These are phyloP conservation scores for Candida yuanshanica DNA, from an alignment of 805 yeast genomes.

Conservation along the genomic window DNA sequence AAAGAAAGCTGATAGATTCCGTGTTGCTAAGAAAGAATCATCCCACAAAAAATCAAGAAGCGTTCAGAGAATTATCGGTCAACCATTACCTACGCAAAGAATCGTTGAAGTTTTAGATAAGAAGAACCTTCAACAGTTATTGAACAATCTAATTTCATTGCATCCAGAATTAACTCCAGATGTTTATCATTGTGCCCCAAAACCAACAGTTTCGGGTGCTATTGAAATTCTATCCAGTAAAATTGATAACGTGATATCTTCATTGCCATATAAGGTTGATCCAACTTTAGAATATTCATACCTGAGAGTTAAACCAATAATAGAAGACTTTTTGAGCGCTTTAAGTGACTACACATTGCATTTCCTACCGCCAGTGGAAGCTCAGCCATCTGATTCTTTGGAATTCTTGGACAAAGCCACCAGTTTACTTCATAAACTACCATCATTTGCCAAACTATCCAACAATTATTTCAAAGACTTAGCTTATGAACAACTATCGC, in stretches of 20 bases:
- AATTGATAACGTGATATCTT: slow-evolving; percentile 33
- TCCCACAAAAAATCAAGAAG: slow-evolving; percentile 24
- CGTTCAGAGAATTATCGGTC: slow-evolving; percentile 39
- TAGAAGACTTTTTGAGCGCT: slow-evolving; percentile 64
- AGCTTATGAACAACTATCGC: slow-evolving; percentile 57
- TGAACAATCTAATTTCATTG: slow-evolving; percentile 45
- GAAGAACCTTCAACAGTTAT: slow-evolving; percentile 43
- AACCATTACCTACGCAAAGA: slow-evolving; percentile 55
- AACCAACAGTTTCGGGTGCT: slow-evolving; percentile 49
- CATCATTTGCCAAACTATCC: slow-evolving; percentile 50
- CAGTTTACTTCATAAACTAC: slow-evolving; percentile 53
- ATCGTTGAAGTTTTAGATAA: slow-evolving; percentile 65
- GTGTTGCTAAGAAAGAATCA: slow-evolving; percentile 7
- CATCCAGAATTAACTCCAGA: slow-evolving; percentile 60
- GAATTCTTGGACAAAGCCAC: slow-evolving; percentile 61
- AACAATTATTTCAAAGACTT: slow-evolving; percentile 37
- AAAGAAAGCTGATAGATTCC: slow-evolving; percentile 11
- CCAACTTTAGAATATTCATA: slow-evolving; percentile 69
- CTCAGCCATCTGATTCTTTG: slow-evolving; percentile 44
- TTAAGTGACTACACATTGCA: slow-evolving; percentile 69
- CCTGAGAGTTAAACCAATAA: slow-evolving; percentile 59
- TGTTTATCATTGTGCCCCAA: slow-evolving; percentile 47
- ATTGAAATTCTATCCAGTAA: slow-evolving; percentile 41
- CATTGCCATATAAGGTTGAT: slow-evolving; percentile 75
- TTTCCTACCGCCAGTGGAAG: slow-evolving; percentile 67